Evolutionary conservation across 163 green algal species (phyloP).

Genomic region (Chlorella variabilis): DNA sequence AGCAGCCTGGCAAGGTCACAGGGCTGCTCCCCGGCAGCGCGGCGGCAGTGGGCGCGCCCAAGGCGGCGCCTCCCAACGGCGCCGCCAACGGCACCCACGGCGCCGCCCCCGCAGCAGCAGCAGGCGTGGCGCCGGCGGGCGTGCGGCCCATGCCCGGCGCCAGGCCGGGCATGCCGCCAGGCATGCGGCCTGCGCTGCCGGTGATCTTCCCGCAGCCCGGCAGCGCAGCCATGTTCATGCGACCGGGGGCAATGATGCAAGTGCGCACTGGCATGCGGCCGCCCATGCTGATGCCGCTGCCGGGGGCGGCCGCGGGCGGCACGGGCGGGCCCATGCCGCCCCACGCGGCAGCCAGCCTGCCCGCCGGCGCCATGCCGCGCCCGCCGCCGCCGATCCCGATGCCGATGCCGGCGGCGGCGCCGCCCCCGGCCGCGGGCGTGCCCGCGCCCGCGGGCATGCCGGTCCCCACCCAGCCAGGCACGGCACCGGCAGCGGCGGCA

Average conservation of each 20-base stretch:
- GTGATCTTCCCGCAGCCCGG: conserved; percentile 9
- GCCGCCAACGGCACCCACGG: neutral
- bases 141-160: neutral
- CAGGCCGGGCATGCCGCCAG: conserved; percentile 1
- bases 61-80: neutral
- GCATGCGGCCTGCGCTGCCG: conserved; percentile 6
- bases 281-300: conserved; percentile 31
- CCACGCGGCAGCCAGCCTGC: neutral
- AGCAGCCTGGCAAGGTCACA: neutral
- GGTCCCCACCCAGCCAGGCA: neutral
- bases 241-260: neutral
- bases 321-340: neutral
- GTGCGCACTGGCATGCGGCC: neutral
- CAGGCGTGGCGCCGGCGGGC: neutral
- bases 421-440: neutral
- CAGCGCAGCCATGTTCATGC: conserved; percentile 25
- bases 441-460: neutral
- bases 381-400: neutral
- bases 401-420: neutral
- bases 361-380: neutral
- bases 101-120: neutral
- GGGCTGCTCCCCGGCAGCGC: neutral
- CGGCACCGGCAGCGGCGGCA: neutral
- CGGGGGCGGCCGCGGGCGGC: neutral
- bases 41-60: neutral